Evolutionary conservation across 345 rosid genomes (phyloP).

Genomic region (Cardamine occulta): DNA sequence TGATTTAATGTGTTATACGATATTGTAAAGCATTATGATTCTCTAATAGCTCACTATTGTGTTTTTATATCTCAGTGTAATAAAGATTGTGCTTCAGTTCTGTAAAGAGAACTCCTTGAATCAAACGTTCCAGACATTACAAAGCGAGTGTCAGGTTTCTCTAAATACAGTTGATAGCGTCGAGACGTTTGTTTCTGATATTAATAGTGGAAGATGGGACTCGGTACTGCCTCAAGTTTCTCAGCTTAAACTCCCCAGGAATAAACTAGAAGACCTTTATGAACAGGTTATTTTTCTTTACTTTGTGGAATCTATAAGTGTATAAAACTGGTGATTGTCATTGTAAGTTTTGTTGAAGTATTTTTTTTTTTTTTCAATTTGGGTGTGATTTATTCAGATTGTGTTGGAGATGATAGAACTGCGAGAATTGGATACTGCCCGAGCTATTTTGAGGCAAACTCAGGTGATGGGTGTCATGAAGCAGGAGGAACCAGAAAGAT

Average conservation of each 20-base stretch:
- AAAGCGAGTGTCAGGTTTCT: conserved; percentile 95
- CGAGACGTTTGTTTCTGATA: conserved; percentile 88
- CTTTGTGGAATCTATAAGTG: neutral
- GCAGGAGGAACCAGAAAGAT: conserved; percentile 98
- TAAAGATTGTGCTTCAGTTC: conserved; percentile 95
- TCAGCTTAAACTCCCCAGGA: conserved; percentile 92
- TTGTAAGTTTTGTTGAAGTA: conserved; percentile 10
- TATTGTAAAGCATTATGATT: neutral
- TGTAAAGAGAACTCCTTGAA: conserved; percentile 95
- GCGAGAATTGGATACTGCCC: conserved; percentile 91
- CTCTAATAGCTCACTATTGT: neutral
- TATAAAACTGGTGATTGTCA: neutral
- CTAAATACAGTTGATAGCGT: conserved; percentile 91
- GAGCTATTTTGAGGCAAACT: conserved; percentile 94
- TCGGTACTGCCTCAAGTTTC: conserved; percentile 90
- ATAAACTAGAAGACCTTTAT: conserved; percentile 87
- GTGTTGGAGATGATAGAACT: conserved; percentile 98
- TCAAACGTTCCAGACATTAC: conserved; percentile 93
- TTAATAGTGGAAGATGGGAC: conserved; percentile 94
- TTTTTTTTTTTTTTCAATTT: conserved; percentile 10
- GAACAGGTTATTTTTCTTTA: conserved; percentile 64
- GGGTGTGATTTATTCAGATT: conserved; percentile 55
- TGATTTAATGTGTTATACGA: neutral
- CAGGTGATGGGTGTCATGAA: conserved; percentile 99
- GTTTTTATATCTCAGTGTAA: conserved; percentile 61